Percentiles rank a stretch among this genome's conserved stretches.
These are phyloP conservation scores for Monilinia fructigena DNA, from an alignment of 2,329 filamentous ascomycete genomes.

Conservation along the genomic window DNA sequence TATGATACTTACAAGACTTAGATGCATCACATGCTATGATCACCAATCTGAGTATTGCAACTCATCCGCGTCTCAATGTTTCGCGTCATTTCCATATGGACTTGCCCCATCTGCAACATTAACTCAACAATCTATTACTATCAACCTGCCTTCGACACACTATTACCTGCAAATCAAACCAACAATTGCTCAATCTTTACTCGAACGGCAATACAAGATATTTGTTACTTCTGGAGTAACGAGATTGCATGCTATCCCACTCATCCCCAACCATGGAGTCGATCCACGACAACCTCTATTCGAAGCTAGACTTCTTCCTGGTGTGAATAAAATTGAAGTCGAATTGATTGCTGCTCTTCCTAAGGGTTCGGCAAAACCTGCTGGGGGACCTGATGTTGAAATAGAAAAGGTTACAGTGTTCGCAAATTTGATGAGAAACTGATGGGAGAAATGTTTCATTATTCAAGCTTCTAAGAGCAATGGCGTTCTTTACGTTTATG, in stretches of 20 bases:
- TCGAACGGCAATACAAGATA: constrained; percentile 71
- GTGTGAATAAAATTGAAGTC: constrained; percentile 75
- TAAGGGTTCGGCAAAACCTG: constrained; percentile 53
- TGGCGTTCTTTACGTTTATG: constrained; percentile 4
- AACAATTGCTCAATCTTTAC: constrained; percentile 60
- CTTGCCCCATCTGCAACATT: constrained; percentile 65
- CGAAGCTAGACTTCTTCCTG: constrained; percentile 68
- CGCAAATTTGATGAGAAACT: constrained; percentile 61
- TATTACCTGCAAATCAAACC: constrained; percentile 71
- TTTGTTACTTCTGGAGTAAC: constrained; percentile 71
- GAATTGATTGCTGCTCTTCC: constrained; percentile 72
- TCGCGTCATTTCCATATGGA: constrained; percentile 61
- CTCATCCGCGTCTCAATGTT: constrained; percentile 64
- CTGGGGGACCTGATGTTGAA: constrained; percentile 64
- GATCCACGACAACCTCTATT: constrained; percentile 65
- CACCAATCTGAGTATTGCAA: constrained; percentile 62
- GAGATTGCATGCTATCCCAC: constrained; percentile 49
- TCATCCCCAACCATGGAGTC: constrained; percentile 55
- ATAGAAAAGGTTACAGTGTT: constrained; percentile 77
- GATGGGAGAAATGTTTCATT: neutral
- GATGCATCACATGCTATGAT: constrained; percentile 63
- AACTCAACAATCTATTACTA: constrained; percentile 68
- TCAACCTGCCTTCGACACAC: constrained; percentile 66
- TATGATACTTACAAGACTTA: constrained; percentile 40
- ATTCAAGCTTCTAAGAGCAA: neutral